Evolutionary conservation across 495 filamentous ascomycete species (phyloP).

Genomic region (Cairneyella variabilis): DNA sequence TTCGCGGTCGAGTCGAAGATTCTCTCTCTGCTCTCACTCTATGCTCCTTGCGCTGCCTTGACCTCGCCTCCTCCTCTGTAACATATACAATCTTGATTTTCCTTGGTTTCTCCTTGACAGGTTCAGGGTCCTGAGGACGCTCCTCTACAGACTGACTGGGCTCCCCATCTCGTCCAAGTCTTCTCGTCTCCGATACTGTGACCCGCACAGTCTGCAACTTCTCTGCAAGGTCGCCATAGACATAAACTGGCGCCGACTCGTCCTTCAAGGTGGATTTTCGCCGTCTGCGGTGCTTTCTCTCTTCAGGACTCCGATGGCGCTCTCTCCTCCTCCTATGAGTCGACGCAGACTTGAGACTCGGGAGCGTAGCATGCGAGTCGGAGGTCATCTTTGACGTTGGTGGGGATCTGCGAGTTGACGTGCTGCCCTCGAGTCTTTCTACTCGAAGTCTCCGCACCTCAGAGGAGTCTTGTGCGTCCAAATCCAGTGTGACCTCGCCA

Average conservation of each 20-base stretch:
- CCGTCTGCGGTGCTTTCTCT: slow-evolving; percentile 15
- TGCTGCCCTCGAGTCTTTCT: slow-evolving; percentile 21
- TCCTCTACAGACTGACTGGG: slow-evolving; percentile 16
- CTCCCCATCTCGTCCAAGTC: slow-evolving; percentile 18
- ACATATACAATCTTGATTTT: slow-evolving; percentile 24
- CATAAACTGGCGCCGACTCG: slow-evolving; percentile 9
- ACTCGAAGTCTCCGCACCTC: slow-evolving; percentile 17
- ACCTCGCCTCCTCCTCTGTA: slow-evolving; percentile 6
- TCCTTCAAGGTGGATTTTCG: slow-evolving; percentile 14
- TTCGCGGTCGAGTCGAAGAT: slow-evolving; percentile 4
- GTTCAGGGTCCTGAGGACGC: not conserved
- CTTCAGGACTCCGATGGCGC: slow-evolving; percentile 16
- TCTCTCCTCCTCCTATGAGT: slow-evolving; percentile 13
- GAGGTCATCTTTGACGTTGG: slow-evolving; percentile 21
- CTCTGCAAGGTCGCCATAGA: slow-evolving; percentile 15
- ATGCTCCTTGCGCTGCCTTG: slow-evolving; percentile 8
- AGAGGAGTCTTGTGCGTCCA: slow-evolving; percentile 11
- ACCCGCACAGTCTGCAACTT: slow-evolving; percentile 5
- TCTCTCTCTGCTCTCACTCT: slow-evolving; percentile 1
- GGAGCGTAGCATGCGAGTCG: slow-evolving; percentile 21
- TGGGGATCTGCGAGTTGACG: slow-evolving; percentile 4
- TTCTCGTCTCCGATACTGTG: slow-evolving; percentile 15
- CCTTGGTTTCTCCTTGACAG: slow-evolving; percentile 7
- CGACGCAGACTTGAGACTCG: slow-evolving; percentile 8
- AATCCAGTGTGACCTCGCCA: slow-evolving; percentile 15